These are phyloP conservation scores for Ogataea saltuana DNA, from an alignment of 805 yeast genomes.

Conservation along the genomic window DNA sequence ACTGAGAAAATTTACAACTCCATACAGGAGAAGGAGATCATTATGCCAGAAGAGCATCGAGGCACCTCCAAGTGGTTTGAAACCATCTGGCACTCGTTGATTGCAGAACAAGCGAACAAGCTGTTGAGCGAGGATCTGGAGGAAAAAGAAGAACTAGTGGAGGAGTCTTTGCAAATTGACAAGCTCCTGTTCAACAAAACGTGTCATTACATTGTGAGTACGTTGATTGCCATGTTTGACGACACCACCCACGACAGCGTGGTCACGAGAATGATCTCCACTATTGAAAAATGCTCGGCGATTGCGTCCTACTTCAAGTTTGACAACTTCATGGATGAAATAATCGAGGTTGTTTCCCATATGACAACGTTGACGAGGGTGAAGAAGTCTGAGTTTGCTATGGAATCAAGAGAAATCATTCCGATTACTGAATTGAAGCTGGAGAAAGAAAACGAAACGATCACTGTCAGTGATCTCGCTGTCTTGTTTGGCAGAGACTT, in stretches of 20 bases:
- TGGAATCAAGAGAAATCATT: conserved; percentile 39
- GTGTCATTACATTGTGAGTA: conserved; percentile 65
- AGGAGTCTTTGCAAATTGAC: conserved; percentile 57
- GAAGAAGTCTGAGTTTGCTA: conserved; percentile 32
- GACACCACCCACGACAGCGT: conserved; percentile 91
- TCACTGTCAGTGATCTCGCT: conserved; percentile 79
- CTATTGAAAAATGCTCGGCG: conserved; percentile 80
- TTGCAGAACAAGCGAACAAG: conserved; percentile 47
- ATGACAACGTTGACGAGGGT: conserved; percentile 63
- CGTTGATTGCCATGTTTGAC: conserved; percentile 75
- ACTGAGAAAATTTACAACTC: conserved; percentile 77
- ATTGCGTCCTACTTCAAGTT: conserved; percentile 69
- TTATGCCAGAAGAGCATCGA: conserved; percentile 97
- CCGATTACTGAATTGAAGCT: conserved; percentile 49
- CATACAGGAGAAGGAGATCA: conserved; percentile 82
- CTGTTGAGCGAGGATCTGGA: conserved; percentile 16
- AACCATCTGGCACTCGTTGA: conserved; percentile 74
- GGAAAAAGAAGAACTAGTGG: conserved; percentile 15
- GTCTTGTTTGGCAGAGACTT: conserved; percentile 86
- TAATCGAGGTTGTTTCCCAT: conserved; percentile 65
- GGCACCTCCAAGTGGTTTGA: conserved; percentile 92
- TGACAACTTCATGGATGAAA: conserved; percentile 57
- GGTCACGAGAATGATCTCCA: conserved; percentile 81
- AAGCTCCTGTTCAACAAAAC: conserved; percentile 64
- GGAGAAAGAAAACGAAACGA: conserved; percentile 54